A percentile compares a stretch with the other conserved stretches of the same genome.
phyloP scores from a whole-genome alignment of 305 asterid genomes.

The Solanum chacoense region DNA sequence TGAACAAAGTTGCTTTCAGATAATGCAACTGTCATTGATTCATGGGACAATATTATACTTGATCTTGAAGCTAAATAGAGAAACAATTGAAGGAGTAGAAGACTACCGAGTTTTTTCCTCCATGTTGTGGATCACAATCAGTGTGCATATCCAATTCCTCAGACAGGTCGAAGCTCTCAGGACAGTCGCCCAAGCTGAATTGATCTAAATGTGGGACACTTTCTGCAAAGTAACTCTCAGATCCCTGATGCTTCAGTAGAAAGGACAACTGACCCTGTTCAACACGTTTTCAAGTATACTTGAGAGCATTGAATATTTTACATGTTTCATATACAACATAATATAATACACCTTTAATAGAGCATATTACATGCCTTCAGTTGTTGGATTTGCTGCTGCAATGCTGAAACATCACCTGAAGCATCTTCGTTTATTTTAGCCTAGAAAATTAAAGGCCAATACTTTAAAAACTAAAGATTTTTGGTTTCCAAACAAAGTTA shows the following conservation, averaged over 20 bases:
- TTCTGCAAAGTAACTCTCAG: conserved; percentile 20
- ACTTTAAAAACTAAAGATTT: not conserved
- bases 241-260: conserved; percentile 48
- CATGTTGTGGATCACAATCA: conserved; percentile 18
- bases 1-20: conserved; percentile 33
- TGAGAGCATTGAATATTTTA: not conserved
- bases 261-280: conserved; percentile 68
- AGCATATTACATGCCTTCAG: conserved; percentile 44
- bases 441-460: conserved; percentile 22
- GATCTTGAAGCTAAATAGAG: not conserved
- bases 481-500: not conserved
- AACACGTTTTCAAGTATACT: conserved; percentile 12
- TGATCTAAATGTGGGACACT: conserved; percentile 20
- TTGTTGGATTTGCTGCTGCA: conserved; percentile 66
- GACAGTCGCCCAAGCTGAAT: conserved; percentile 19
- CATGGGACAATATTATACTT: not conserved
- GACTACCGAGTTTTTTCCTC: conserved; percentile 24
- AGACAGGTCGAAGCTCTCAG: conserved; percentile 23
- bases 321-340: not conserved
- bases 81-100: not conserved
- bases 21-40: conserved; percentile 33
- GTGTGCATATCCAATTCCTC: conserved; percentile 16
- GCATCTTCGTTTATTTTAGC: conserved; percentile 94
- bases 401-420: conserved; percentile 58
- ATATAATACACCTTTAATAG: not conserved